Evolutionary conservation across 2,329 filamentous ascomycete species (phyloP), one percentile per base, ranked within the genome.

Genomic region (Dactylellina cionopaga): DNA sequence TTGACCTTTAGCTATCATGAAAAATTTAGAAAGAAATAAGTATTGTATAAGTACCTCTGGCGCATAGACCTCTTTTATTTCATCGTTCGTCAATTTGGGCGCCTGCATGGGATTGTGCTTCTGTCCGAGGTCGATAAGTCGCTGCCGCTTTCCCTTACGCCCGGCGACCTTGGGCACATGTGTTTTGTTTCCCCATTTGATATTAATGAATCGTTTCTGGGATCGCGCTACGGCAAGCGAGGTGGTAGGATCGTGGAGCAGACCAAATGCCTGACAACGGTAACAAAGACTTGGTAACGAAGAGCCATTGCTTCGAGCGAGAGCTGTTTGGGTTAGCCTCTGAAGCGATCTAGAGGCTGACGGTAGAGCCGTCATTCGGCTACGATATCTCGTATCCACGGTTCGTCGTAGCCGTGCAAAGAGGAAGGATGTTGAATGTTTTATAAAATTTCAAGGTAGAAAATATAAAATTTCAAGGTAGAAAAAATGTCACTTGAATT

Each of bases 21-120:
- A 24, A 11, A n/a, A 41, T 46, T 15, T 5, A 49, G 19, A 35
- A 25, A 24, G 2, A n/a, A 29, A 47, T 43, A 52, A 17, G 19
- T 2, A 33, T 17, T 29, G 33, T 33, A 15, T 35, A 47, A 51
- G 9, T 74, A 77, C 76, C 74, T 77, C 76, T 51, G 77, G 71
- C 31, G 75, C 74, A 72, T 74, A 77, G 15, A 76, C 35, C 9
- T 75, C 69, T 24, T 54, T 56, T 33, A 77, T 37, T 49, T 77
- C 76, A 19, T 46, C 35, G 2, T 39, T 52, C 24, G 72, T 66
- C 33, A 77, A 44, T 37, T 76, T 71, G 5, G 76, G 76, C 24
- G 73, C 65, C 27, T 41, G 37, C 35, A 64, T 64, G 6, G 47
- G 17, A 7, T 51, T 27, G 5, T 37, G 35, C 44, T 71, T 71